phyloP scores from a whole-genome alignment of 2,329 filamentous ascomycete genomes.

The Dactylellina haptotyla region DNA sequence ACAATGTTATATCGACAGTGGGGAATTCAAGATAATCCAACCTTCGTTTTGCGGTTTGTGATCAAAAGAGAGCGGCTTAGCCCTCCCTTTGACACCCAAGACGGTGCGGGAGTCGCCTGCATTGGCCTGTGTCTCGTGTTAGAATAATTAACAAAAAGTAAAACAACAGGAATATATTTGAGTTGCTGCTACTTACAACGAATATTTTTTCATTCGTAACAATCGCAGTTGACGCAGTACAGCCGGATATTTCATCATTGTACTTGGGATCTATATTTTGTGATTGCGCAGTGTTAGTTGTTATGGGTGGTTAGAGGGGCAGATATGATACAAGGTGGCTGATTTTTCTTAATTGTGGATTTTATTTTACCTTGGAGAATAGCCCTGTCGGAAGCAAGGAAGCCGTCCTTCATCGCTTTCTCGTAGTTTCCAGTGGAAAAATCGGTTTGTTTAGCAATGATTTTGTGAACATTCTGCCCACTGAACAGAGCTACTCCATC shows the following conservation, averaged over 20 bases:
- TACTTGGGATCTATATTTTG: conserved; percentile 84
- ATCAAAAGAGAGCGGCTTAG: conserved; percentile 98
- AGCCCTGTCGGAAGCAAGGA: conserved; percentile 92
- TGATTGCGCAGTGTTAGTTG: conserved; percentile 1
- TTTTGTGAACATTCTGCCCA: conserved; percentile 91
- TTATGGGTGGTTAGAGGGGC: neutral
- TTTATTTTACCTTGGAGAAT: conserved; percentile 82
- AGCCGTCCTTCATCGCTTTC: conserved; percentile 96
- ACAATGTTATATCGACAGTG: neutral
- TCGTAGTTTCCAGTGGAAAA: conserved; percentile 92
- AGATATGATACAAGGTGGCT: too few relatives aligned
- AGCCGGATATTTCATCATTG: conserved; percentile 97
- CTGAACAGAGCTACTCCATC: conserved; percentile 95
- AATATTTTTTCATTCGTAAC: conserved; percentile 93
- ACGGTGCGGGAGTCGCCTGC: conserved; percentile 96
- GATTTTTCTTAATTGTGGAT: too few relatives aligned
- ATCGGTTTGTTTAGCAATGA: conserved; percentile 91
- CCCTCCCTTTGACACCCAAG: conserved; percentile 92
- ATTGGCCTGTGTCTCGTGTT: conserved; percentile 75
- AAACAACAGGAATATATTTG: conserved; percentile 27
- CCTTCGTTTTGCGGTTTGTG: conserved; percentile 99
- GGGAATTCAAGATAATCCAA: conserved; percentile 62
- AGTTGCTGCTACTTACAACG: conserved; percentile 74
- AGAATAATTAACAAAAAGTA: neutral
- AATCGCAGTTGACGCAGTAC: conserved; percentile 90